Conservation (phyloP, 2,329 filamentous ascomycete species). For the Sporothrix brasiliensis region DNA sequence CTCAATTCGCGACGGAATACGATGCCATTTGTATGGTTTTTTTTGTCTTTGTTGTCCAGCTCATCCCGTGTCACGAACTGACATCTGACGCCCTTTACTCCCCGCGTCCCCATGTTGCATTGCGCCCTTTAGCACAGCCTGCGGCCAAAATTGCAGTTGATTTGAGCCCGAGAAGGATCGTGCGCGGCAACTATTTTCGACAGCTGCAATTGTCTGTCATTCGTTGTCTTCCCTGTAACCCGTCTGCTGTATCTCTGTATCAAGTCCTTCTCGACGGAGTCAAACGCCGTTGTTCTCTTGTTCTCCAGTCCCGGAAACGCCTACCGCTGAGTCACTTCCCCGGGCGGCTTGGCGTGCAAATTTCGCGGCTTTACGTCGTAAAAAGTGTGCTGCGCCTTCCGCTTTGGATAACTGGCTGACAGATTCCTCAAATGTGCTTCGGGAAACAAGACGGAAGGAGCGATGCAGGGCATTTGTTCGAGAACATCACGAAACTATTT, state of each 20-base stretch:
- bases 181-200: not conserved
- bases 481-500: conserved; percentile 2
- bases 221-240: too few relatives aligned
- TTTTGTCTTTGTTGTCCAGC: not conserved
- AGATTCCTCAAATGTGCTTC: not conserved
- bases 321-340: conserved; percentile 19
- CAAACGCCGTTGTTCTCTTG: not conserved
- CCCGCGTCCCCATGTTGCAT: conserved; percentile 15
- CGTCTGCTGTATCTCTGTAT: too few relatives aligned
- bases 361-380: not conserved
- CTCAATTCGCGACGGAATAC: conserved; percentile 7
- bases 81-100: not conserved
- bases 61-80: not conserved
- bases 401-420: conserved; percentile 15
- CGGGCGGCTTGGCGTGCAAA: conserved; percentile 6
- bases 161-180: not conserved
- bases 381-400: not conserved
- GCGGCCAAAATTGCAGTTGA: not conserved
- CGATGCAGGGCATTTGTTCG: not conserved
- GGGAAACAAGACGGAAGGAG: conserved; percentile 15
- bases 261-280: not conserved
- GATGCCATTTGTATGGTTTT: not conserved
- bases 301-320: not conserved
- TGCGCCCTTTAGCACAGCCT: not conserved
- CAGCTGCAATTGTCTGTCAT: too few relatives aligned